A percentile compares a stretch with the other conserved stretches of the same genome.
These are phyloP conservation scores for Yamagishiella unicocca DNA, from an alignment of 139 green algal genomes.

Conservation along the genomic window DNA sequence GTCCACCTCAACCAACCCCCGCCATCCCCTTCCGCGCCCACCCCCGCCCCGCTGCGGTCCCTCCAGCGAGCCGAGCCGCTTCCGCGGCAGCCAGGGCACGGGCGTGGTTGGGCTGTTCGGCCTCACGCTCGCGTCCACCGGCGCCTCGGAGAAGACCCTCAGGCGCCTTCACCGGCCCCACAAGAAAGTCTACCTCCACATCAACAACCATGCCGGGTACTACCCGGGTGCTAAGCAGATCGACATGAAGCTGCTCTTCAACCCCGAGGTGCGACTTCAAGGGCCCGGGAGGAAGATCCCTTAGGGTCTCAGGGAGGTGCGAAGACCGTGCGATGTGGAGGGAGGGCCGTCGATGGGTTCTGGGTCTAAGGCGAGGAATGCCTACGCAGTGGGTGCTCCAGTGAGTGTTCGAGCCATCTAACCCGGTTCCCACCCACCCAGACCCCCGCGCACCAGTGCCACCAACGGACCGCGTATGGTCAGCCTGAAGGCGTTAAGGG, in stretches of 20 bases:
- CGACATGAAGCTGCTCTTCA: slow-evolving; percentile 72
- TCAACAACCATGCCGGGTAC: slow-evolving; percentile 71
- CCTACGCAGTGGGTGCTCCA: too few species aligned
- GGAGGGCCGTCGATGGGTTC: too few species aligned
- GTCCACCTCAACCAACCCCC: too few species aligned
- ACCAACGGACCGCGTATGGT: too few species aligned
- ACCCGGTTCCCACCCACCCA: too few species aligned
- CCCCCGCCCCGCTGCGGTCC: not conserved
- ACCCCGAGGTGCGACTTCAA: slow-evolving; percentile 43
- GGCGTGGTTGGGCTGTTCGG: slow-evolving; percentile 64
- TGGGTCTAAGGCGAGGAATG: too few species aligned
- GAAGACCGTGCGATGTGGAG: too few species aligned
- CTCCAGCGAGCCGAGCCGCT: slow-evolving; percentile 33
- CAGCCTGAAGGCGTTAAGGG: too few species aligned
- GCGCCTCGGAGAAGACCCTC: slow-evolving; percentile 65
- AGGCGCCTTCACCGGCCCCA: slow-evolving; percentile 40
- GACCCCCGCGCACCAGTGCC: too few species aligned
- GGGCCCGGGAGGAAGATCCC: too few species aligned
- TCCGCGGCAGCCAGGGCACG: slow-evolving; percentile 68
- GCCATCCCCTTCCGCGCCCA: not conserved
- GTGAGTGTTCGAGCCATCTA: too few species aligned
- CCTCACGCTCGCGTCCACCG: slow-evolving; percentile 61
- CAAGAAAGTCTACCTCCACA: slow-evolving; percentile 67
- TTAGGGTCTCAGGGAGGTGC: too few species aligned
- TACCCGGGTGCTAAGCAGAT: slow-evolving; percentile 68